Percentiles rank a stretch among this genome's conserved stretches.
These are phyloP conservation scores for Ascosphaera pollenicola DNA, from an alignment of 2,329 filamentous ascomycete species.

Conservation along the genomic window DNA sequence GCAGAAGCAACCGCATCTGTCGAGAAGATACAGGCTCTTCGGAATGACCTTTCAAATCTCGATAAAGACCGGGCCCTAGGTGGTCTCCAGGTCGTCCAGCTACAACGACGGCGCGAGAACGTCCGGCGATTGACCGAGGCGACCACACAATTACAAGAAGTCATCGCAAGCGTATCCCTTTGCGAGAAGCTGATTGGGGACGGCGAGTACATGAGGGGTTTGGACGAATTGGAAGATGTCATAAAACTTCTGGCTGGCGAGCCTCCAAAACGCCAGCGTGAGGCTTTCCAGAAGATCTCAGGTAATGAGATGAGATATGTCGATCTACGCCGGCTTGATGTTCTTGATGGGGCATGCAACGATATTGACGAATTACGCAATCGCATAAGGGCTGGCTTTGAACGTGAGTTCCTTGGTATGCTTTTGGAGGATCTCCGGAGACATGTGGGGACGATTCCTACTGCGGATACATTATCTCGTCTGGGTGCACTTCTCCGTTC, in stretches of 20 bases:
- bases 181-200: conserved; percentile 68
- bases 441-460: conserved; percentile 55
- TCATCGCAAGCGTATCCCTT: conserved; percentile 50
- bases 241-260: conserved; percentile 65
- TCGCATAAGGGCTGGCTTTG: conserved; percentile 71
- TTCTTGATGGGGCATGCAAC: conserved; percentile 55
- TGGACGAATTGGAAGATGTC: conserved; percentile 53
- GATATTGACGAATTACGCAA: conserved; percentile 57
- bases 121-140: conserved; percentile 61
- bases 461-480: conserved; percentile 52
- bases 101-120: conserved; percentile 65
- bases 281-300: conserved; percentile 9
- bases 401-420: conserved; percentile 54
- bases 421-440: conserved; percentile 57
- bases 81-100: conserved; percentile 66
- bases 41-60: conserved; percentile 56
- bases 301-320: conserved; percentile 21
- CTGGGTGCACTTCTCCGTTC: conserved; percentile 64
- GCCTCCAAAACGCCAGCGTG: conserved; percentile 16
- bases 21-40: conserved; percentile 56
- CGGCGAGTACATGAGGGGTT: conserved; percentile 61
- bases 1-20: conserved; percentile 85
- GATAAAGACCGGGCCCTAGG: conserved; percentile 73
- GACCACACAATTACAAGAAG: conserved; percentile 57
- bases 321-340: conserved; percentile 58